Evolutionary conservation across 306 rosid genomes (phyloP).

Genomic region (Senna tora): DNA sequence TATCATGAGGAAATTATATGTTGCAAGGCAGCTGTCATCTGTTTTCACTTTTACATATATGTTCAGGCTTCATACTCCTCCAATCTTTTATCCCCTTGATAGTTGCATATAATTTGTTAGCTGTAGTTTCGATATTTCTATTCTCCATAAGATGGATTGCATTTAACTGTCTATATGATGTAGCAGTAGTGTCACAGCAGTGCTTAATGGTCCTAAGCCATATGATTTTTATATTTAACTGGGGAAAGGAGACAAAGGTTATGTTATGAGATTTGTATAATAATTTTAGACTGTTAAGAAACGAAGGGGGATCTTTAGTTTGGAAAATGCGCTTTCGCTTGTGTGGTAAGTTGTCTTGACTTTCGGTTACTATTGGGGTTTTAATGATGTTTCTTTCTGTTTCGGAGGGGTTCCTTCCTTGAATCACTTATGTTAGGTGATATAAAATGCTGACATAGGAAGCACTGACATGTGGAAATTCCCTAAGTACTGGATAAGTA

Average conservation of each 20-base stretch:
- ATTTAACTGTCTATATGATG: neutral
- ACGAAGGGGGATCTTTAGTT: neutral
- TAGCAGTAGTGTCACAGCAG: neutral
- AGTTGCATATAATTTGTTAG: neutral
- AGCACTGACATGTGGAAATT: neutral
- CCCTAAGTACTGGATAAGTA: neutral
- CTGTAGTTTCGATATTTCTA: neutral
- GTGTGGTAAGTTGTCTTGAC: constrained; percentile 9
- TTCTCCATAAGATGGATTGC: neutral
- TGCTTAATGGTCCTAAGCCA: neutral
- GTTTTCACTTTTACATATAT: neutral
- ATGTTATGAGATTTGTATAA: constrained; percentile 18
- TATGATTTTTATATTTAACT: neutral
- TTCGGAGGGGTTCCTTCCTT: neutral
- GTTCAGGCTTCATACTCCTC: neutral
- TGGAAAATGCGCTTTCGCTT: constrained; percentile 17
- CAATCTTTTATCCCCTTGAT: neutral
- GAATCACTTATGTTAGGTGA: constrained; percentile 13
- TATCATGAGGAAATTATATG: neutral
- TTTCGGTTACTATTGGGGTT: constrained; percentile 12
- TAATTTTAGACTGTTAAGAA: constrained; percentile 15
- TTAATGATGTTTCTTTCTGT: neutral
- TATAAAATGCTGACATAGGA: neutral
- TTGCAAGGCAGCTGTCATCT: neutral
- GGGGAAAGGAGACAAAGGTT: neutral